Percentiles rank a stretch among this genome's conserved stretches.
phyloP scores from a whole-genome alignment of 805 yeast genomes.

The Suhomyces sp. region DNA sequence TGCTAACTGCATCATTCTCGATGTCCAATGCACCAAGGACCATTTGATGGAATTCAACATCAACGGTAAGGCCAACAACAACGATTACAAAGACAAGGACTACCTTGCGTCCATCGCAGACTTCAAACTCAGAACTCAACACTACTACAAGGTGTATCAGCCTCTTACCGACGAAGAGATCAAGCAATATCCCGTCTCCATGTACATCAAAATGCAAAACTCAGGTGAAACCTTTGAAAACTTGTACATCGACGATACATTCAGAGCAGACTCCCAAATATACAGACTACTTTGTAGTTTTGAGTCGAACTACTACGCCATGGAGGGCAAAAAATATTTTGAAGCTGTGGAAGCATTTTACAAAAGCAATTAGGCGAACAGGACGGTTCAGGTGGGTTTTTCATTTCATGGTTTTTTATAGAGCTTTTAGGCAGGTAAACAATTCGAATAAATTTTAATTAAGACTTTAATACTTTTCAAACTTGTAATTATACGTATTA shows the following conservation, averaged over 20 bases:
- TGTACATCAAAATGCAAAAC: conserved; percentile 25
- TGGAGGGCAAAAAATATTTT: conserved; percentile 22
- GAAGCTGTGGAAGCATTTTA: conserved; percentile 26
- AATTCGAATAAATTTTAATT: background rate
- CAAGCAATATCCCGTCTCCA: conserved; percentile 14
- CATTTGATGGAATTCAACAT: conserved; percentile 57
- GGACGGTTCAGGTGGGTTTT: background rate
- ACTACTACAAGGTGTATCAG: conserved; percentile 42
- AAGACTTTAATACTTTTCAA: no score
- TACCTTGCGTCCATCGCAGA: conserved; percentile 54
- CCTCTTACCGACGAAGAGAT: conserved; percentile 27
- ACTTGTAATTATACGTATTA: no score
- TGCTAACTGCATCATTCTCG: conserved; percentile 50
- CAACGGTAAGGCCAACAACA: conserved; percentile 59
- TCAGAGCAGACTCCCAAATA: conserved; percentile 10
- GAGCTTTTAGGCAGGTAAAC: background rate
- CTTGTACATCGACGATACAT: conserved; percentile 16
- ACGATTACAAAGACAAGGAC: conserved; percentile 55
- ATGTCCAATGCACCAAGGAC: conserved; percentile 55
- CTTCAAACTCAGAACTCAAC: conserved; percentile 54
- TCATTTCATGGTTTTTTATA: background rate
- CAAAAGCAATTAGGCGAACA: conserved; percentile 1
- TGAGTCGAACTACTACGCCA: conserved; percentile 16
- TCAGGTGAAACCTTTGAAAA: conserved; percentile 25
- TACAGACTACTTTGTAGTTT: conserved; percentile 8